These are phyloP conservation scores for Cercospora nicotianae DNA, from an alignment of 2,329 filamentous ascomycete genomes.

Conservation along the genomic window DNA sequence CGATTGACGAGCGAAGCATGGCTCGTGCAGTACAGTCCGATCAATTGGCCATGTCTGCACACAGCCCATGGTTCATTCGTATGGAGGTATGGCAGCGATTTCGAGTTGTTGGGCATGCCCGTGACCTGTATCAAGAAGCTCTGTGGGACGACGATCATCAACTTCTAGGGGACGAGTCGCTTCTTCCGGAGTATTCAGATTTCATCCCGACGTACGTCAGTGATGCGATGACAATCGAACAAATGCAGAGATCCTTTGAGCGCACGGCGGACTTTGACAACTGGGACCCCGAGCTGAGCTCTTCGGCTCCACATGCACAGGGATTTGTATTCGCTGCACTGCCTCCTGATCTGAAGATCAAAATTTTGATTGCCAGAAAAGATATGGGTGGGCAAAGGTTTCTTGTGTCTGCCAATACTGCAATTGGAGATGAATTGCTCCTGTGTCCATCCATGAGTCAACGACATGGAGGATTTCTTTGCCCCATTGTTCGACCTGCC, in stretches of 20 bases:
- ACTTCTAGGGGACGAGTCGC: background rate
- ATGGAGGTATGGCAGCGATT: background rate
- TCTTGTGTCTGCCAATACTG: background rate
- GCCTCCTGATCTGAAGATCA: background rate
- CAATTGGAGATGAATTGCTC: background rate
- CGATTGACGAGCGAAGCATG: background rate
- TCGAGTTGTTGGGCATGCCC: background rate
- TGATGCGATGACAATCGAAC: background rate
- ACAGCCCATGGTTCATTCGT: background rate
- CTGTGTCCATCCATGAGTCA: background rate
- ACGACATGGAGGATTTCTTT: background rate
- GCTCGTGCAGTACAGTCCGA: background rate
- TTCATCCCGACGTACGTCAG: background rate
- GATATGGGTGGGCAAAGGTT: background rate
- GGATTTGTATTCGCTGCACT: background rate
- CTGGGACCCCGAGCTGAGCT: background rate
- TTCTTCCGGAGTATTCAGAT: background rate
- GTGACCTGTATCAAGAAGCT: background rate
- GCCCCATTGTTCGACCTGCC: background rate
- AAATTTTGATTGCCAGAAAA: background rate
- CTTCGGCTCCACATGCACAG: background rate
- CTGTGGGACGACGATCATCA: background rate
- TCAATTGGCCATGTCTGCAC: background rate
- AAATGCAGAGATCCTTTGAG: background rate
- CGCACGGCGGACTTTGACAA: background rate